phyloP scores from a whole-genome alignment of 2,329 filamentous ascomycete genomes.

The Verticillium zaregamsianum region DNA sequence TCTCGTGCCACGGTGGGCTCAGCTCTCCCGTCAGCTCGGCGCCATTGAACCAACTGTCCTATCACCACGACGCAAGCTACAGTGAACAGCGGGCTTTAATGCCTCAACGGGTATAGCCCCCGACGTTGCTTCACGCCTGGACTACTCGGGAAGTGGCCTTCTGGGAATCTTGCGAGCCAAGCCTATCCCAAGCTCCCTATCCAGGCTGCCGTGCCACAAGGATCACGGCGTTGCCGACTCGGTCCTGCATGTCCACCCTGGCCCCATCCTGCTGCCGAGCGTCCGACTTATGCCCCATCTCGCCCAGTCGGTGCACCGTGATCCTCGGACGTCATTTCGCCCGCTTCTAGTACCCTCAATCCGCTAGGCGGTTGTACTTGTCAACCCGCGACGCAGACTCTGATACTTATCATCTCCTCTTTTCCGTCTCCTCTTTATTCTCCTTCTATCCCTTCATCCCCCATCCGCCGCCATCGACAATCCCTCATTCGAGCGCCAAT shows the following conservation, averaged over 20 bases:
- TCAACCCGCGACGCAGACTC: not conserved
- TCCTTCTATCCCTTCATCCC: not conserved
- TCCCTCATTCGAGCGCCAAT: not conserved
- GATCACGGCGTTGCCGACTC: not conserved
- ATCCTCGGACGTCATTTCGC: constrained; percentile 4
- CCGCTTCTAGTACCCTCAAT: not conserved
- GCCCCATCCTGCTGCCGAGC: constrained; percentile 1
- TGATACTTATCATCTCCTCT: not conserved
- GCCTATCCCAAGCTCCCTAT: not conserved
- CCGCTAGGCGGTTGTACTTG: not conserved
- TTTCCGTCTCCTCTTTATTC: not conserved
- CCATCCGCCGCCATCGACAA: not conserved
- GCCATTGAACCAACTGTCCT: not conserved
- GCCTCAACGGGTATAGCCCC: not conserved
- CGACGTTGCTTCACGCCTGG: not conserved
- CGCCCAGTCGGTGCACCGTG: not conserved
- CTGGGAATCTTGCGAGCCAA: not conserved
- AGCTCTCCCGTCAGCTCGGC: not conserved
- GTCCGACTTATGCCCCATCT: constrained; percentile 1
- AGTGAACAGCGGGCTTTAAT: not conserved
- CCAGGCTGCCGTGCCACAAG: not conserved
- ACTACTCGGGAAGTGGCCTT: not conserved
- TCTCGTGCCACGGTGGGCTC: not conserved
- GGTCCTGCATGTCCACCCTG: constrained; percentile 1
- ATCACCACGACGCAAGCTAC: not conserved